Percentiles rank a stretch among this genome's conserved stretches.
phyloP scores from a whole-genome alignment of 2,329 filamentous ascomycete genomes.

The Pseudogymnoascus sp. region DNA sequence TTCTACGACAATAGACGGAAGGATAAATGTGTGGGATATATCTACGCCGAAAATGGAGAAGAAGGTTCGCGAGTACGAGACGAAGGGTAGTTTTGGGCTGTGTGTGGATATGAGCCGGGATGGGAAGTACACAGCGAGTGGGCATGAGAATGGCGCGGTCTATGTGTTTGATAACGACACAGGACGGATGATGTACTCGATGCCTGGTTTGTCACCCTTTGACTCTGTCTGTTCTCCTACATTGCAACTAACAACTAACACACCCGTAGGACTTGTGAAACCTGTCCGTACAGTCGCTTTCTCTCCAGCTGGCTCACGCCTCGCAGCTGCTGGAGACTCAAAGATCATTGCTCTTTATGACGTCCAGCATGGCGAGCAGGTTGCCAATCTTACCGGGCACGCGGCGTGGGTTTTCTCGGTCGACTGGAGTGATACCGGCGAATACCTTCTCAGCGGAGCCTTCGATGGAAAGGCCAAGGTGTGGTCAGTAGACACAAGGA shows the following conservation, averaged over 20 bases:
- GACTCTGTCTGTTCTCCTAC: not conserved
- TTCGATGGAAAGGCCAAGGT: slow-evolving; percentile 95
- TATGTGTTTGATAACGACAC: slow-evolving; percentile 95
- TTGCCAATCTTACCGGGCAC: slow-evolving; percentile 75
- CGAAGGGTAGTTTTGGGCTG: slow-evolving; percentile 85
- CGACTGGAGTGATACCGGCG: slow-evolving; percentile 89
- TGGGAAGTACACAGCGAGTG: slow-evolving; percentile 79
- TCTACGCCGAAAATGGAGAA: slow-evolving; percentile 30
- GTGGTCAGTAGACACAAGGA: slow-evolving; percentile 78
- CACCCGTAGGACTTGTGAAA: slow-evolving; percentile 63
- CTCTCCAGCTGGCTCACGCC: slow-evolving; percentile 73
- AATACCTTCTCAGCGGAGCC: slow-evolving; percentile 79
- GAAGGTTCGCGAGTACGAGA: slow-evolving; percentile 79
- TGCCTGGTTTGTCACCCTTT: slow-evolving; percentile 55
- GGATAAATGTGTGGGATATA: slow-evolving; percentile 80
- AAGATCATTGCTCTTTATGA: slow-evolving; percentile 88
- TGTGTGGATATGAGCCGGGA: slow-evolving; percentile 75
- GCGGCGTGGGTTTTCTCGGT: slow-evolving; percentile 83
- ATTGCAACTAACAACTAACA: not conserved
- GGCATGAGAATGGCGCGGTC: slow-evolving; percentile 84
- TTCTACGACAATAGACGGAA: slow-evolving; percentile 80
- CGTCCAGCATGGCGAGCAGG: slow-evolving; percentile 83
- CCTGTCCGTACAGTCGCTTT: slow-evolving; percentile 82
- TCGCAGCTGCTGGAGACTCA: slow-evolving; percentile 86
- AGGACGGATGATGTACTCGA: slow-evolving; percentile 74